Percentiles rank a stretch among this genome's conserved stretches.
Evolutionary conservation across 2,329 filamentous ascomycete species (phyloP).

Genomic region (Westerdykella sp.): DNA sequence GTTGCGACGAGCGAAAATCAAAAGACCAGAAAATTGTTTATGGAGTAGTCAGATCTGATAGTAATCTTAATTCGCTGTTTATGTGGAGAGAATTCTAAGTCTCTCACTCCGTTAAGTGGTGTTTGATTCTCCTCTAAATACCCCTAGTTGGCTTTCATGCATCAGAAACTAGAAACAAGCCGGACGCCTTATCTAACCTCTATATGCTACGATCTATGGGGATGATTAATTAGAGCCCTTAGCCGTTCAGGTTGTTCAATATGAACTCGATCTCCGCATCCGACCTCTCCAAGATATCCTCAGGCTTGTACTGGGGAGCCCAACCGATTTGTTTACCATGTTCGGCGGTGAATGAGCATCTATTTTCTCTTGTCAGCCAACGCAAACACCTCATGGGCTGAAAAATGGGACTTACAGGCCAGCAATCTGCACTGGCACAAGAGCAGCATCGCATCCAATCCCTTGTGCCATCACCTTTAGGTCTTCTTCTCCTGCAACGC

Average conservation of each 20-base stretch:
- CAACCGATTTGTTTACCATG: constrained; percentile 43
- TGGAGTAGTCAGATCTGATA: no score
- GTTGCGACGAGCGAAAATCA: no score
- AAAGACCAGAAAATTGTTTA: no score
- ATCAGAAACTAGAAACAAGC: no score
- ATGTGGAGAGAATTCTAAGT: no score
- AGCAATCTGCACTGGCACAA: constrained; percentile 40
- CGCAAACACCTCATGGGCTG: background rate
- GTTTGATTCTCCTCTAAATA: no score
- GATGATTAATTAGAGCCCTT: background rate
- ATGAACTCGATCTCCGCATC: constrained; percentile 46
- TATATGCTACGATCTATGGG: no score
- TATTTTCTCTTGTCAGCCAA: constrained; percentile 12
- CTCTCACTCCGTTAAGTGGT: no score
- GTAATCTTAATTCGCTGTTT: no score
- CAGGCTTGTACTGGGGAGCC: constrained; percentile 38
- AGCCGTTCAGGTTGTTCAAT: constrained; percentile 11
- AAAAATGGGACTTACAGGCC: constrained; percentile 36
- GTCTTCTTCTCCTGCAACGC: constrained; percentile 30
- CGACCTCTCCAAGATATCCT: constrained; percentile 44
- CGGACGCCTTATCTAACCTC: no score
- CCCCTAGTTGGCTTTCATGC: no score
- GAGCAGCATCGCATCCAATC: constrained; percentile 28
- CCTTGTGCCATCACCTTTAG: constrained; percentile 41
- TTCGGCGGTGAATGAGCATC: constrained; percentile 41